Conservation (phyloP, 2,329 filamentous ascomycete species). For the Penicillium hordei region DNA sequence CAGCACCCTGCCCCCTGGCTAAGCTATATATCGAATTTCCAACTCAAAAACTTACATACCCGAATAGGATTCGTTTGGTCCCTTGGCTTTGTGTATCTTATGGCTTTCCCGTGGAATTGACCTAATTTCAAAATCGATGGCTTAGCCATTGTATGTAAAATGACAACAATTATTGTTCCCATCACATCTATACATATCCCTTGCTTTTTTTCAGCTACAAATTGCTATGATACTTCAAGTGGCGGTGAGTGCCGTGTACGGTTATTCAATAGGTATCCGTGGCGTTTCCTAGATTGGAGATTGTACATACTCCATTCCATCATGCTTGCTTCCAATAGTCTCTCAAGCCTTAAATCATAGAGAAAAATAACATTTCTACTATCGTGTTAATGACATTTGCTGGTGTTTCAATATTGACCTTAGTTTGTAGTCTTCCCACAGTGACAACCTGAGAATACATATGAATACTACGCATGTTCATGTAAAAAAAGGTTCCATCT, state of each 20-base stretch:
- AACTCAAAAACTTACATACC: slow-evolving; percentile 27
- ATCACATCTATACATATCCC: background rate
- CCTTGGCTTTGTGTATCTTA: slow-evolving; percentile 13
- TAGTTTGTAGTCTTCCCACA: background rate
- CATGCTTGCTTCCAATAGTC: background rate
- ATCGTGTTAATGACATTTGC: background rate
- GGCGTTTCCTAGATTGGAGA: background rate
- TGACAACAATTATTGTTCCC: slow-evolving; percentile 6
- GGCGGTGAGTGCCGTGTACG: background rate
- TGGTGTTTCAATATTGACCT: background rate
- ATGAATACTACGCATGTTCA: background rate
- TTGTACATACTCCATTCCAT: background rate
- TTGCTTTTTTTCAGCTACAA: background rate
- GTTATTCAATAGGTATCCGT: background rate
- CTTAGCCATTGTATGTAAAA: slow-evolving; percentile 16
- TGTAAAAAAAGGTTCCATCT: background rate
- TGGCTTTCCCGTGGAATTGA: slow-evolving; percentile 10
- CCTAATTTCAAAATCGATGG: slow-evolving; percentile 11
- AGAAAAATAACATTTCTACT: background rate
- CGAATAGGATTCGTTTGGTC: slow-evolving; percentile 21
- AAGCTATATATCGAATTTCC: slow-evolving; percentile 32
- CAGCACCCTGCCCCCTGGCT: slow-evolving; percentile 90
- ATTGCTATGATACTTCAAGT: background rate
- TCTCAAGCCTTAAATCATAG: background rate
- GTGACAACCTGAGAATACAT: background rate